Evolutionary conservation across 352 stramenopile genomes (phyloP), one percentile per base, ranked within the genome.

Genomic region (Pythium phragmiticola): DNA sequence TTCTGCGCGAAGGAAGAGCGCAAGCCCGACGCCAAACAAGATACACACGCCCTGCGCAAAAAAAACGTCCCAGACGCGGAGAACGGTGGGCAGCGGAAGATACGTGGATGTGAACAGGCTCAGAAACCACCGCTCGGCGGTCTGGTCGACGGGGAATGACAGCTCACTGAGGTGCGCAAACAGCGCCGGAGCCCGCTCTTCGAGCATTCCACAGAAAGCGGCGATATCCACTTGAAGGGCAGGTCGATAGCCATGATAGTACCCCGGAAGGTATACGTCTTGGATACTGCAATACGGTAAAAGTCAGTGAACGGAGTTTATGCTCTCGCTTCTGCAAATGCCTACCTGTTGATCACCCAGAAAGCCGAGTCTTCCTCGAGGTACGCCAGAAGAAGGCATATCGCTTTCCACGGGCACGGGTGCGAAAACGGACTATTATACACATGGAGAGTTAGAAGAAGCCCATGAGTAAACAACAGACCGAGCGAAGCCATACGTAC

Each of bases 341-440:
- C 43, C 7, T 73, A 92, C 84, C 84, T 89, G 68, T 93, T 91
- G 50, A 87, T 78, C 45, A 93, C 82, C 84, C 84, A 93, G 51
- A 93, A 93, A 4, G 79, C 75, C 12, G 69, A 87, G 34, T 91
- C 84, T 77, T 93, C 84, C 57, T 93, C 84, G 6, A 91, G 66
- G 28, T 93, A 93, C 0, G 82, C 82, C 26, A 93, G 59, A 11
- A 93, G 65, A 23, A 93, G 57, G 36, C 82, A 90, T 19, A 68
- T 72, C 2, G 89, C 79, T 63, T 77, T 70, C 84, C 84, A 93
- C 1, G 82, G 75, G 51, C 82, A 90, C 42, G 84, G 82, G 52
- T 93, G 80, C 2, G 81, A 89, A 30, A 82, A 92, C 19, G 76
- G 82, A 34, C 84, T 92, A 43, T 14, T 57, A 17, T 17, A 50